Base-by-base conservation (phyloP, 768 basidiomycete species). In the Kwoniella bestiolae region DNA sequence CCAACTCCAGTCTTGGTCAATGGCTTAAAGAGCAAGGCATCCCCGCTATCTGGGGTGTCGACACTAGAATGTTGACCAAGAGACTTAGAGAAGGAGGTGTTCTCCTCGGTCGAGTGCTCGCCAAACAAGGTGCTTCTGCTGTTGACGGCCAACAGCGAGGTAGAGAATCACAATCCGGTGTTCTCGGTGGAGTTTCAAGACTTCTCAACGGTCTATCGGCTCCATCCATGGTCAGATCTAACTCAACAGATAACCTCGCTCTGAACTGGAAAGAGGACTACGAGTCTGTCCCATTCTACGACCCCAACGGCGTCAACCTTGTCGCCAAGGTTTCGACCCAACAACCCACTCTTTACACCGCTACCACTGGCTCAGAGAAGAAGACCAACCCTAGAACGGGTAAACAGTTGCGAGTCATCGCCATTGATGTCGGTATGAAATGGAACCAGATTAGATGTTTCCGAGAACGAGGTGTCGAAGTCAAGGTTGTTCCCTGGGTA, bases 391-490 rank as follows among this genome's bases (percentile, higher is more conserved):
- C 91, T 2, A 68, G 68, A 31, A 88, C 87, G 1, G 91, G 91
- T 31, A 87, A 94, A 55, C 83, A 87, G 0, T 79, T 98, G 31
- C 90, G 96, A 66, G 86, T 99, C 29, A 77, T 99, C 16, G 93
- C 92, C 5, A 83, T 98, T 64, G 96, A 99, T 79, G 95, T 98
- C 56, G 96, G 96, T n/a, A 98, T 98, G 92, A 99, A 99, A 83
- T 96, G 91, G 84, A 98, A 98, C 82, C 96, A 99, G 82, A 94
- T 98, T 73, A 87, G 96, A 34, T 99, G 96, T 84, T 97, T 99
- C 83, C 87, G 87, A 46, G 85, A 87, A 38, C 90, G 96, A 34
- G 96, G 96, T 53, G 87, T 97, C 35, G 92, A 98, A 81, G 85
- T 98, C 79, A 97, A 98, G 83, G 92, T 97, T 57, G 91, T 98